Base-by-base conservation (phyloP, 805 yeast genomes). In the Candida yuanshanica region DNA sequence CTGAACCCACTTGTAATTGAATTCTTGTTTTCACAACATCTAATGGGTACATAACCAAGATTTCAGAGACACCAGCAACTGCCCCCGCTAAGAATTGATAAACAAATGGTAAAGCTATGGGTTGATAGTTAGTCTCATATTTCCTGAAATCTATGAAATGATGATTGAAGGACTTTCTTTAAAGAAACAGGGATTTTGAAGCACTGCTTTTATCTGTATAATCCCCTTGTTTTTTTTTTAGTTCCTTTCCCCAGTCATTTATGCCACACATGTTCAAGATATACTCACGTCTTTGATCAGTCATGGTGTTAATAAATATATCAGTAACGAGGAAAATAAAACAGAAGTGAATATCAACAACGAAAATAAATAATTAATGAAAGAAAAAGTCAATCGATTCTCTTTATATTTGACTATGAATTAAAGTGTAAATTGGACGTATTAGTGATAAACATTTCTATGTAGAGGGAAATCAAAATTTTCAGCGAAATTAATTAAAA, bases 11-110 rank as follows among this genome's bases (percentile, higher is more conserved):
- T 64, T 83, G 90, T 57, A 91, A 74, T 66, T 91, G 97, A 68
- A 90, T 90, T 66, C 98, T 77, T 24, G 99, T 91, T 73, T 91
- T 91, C 59, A 93, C 96, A 48, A 93, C 96, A 64, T 91, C 99
- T 58, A 91, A 70, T 34, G 99, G 99, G 61, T 90, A 90, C 96
- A 90, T 89, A 49, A 86, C 88, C 55, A 89, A 70, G 62, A 90
- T 85, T 69, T 93, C 99, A 21, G 96, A 87, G 48, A 93, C 89
- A 50, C 99, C 99, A 48, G 99, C 99, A 57, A 90, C 74, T 59
- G 95, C 98, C 54, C 95, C 99, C 46, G 88, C 81, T 48, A 72
- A 70, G 63, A 93, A 93, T 65, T 93, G 98, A 74, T 93, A 91
- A 32, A 80, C 58, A 60, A 93, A 93, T 27, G 98, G 97, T 54